These are phyloP conservation scores for Trichoderma sp. DNA, from an alignment of 2,329 filamentous ascomycete genomes.

Conservation along the genomic window DNA sequence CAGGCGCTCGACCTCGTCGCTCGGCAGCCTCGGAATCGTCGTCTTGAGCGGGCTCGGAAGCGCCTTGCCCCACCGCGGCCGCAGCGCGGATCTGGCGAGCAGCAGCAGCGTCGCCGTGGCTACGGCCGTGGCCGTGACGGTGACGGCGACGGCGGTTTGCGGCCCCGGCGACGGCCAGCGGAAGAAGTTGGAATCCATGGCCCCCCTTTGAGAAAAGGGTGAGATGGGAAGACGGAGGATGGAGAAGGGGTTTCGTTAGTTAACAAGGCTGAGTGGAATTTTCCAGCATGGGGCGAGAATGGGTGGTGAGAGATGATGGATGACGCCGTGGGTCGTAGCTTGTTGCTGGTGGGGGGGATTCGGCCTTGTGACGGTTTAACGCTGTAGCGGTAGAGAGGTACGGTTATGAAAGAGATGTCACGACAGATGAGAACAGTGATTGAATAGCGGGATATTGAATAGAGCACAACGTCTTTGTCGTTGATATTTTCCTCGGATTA, in stretches of 20 bases:
- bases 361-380: background rate
- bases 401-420: background rate
- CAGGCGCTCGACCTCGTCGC: constrained; percentile 45
- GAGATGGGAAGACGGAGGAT: background rate
- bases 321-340: background rate
- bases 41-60: constrained; percentile 52
- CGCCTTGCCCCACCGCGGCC: constrained; percentile 46
- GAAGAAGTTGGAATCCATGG: constrained; percentile 39
- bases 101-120: constrained; percentile 48
- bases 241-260: background rate
- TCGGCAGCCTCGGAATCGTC: constrained; percentile 42
- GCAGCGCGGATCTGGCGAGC: constrained; percentile 43
- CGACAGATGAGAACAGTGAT: background rate
- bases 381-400: background rate
- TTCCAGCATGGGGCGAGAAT: background rate
- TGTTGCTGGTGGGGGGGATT: background rate
- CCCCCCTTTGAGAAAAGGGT: background rate
- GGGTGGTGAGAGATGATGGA: background rate
- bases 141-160: constrained; percentile 40
- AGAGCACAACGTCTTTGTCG: background rate
- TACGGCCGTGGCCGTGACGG: constrained; percentile 48
- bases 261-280: background rate
- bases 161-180: constrained; percentile 29
- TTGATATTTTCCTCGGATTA: background rate
- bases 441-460: background rate